These are phyloP conservation scores for Pseudocercospora crystallina DNA, from an alignment of 2,329 filamentous ascomycete species.

Conservation along the genomic window DNA sequence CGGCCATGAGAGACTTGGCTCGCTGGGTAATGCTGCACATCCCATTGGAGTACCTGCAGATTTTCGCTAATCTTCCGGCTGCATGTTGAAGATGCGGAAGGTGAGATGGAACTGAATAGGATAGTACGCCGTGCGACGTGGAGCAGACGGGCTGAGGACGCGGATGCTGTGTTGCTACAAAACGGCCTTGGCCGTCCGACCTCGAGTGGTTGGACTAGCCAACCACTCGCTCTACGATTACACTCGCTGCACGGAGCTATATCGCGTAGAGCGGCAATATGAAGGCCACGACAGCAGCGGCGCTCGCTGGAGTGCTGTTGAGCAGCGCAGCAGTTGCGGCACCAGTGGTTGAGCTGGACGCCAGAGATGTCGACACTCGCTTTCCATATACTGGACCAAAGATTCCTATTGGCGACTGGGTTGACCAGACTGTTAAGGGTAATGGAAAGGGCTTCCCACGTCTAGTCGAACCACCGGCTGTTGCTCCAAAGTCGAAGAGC, in stretches of 20 bases:
- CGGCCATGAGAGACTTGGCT: no score
- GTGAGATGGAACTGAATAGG: no score
- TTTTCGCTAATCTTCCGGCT: no score
- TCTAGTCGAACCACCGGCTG: conserved; percentile 52
- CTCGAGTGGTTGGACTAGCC: no score
- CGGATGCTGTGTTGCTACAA: no score
- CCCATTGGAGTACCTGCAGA: no score
- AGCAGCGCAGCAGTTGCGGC: conserved; percentile 2
- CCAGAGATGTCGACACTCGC: conserved; percentile 40
- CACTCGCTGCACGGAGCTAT: neutral
- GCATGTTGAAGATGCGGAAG: no score
- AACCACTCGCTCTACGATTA: no score
- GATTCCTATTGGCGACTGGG: conserved; percentile 54
- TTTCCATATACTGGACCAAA: conserved; percentile 48
- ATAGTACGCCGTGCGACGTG: no score
- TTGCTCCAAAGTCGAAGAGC: conserved; percentile 44
- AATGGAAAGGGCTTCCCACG: conserved; percentile 55
- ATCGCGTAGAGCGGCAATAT: neutral
- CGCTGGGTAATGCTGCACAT: no score
- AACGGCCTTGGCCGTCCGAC: no score
- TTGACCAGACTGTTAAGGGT: conserved; percentile 51
- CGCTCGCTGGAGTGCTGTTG: conserved; percentile 11
- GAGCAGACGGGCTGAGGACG: no score
- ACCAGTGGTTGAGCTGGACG: conserved; percentile 5
- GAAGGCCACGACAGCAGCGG: conserved; percentile 11